Conservation (phyloP, 768 basidiomycete genomes). For the Dendrothele bispora region DNA sequence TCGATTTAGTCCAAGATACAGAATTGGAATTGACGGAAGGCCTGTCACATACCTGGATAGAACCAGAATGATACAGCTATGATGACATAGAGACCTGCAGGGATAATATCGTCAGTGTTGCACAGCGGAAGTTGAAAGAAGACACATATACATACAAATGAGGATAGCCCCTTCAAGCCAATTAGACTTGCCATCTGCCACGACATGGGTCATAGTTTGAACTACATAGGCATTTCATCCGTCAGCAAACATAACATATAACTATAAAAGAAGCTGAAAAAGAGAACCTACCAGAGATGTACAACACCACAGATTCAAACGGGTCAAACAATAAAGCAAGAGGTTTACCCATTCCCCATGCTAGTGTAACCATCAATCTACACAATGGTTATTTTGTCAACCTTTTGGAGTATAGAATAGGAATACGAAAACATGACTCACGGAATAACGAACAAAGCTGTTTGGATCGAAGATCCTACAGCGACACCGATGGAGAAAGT, state of each 20-base stretch:
- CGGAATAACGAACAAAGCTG: constrained; percentile 68
- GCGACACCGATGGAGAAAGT: constrained; percentile 84
- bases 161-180: constrained; percentile 88
- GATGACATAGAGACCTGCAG: constrained; percentile 63
- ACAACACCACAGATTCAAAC: constrained; percentile 66
- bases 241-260: too few relatives aligned
- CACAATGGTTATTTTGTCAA: neutral
- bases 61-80: constrained; percentile 78
- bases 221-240: constrained; percentile 44
- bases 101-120: neutral
- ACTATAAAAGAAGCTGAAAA: too few relatives aligned
- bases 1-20: neutral
- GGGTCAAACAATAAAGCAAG: constrained; percentile 85
- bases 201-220: constrained; percentile 81
- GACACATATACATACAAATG: constrained; percentile 64
- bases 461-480: constrained; percentile 80
- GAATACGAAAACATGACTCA: constrained; percentile 25
- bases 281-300: constrained; percentile 42
- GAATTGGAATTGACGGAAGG: neutral
- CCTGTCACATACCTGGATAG: constrained; percentile 41
- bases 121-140: constrained; percentile 26
- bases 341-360: constrained; percentile 80
- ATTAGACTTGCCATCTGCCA: constrained; percentile 86
- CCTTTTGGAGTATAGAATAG: neutral
- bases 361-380: constrained; percentile 74